Conservation (phyloP, 1,284 basidiomycete genomes). For the Cryptococcus wingfieldii region DNA sequence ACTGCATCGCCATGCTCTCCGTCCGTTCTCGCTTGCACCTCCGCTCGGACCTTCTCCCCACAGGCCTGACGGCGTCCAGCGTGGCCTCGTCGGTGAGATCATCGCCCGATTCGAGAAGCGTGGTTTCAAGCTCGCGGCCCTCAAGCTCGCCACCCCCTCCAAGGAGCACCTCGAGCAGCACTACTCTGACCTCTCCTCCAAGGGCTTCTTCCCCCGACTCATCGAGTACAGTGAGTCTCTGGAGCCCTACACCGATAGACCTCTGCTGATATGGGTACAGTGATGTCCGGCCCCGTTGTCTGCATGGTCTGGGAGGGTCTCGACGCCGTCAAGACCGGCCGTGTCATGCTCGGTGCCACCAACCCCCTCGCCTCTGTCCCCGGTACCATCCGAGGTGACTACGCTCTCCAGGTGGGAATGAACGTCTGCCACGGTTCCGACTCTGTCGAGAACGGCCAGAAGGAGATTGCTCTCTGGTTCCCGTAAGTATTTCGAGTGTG, state of each 20-base stretch:
- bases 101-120: slow-evolving; percentile 89
- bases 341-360: slow-evolving; percentile 91
- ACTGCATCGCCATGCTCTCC: not conserved
- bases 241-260: too few relatives aligned
- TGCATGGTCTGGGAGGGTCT: slow-evolving; percentile 97
- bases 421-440: slow-evolving; percentile 75
- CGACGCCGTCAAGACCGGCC: slow-evolving; percentile 93
- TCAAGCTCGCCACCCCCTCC: slow-evolving; percentile 76
- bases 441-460: slow-evolving; percentile 81
- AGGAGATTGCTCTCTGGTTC: slow-evolving; percentile 81
- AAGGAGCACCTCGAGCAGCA: slow-evolving; percentile 81
- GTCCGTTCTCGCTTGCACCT: slow-evolving; percentile 3
- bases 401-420: slow-evolving; percentile 77
- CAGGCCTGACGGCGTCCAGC: slow-evolving; percentile 95
- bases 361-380: slow-evolving; percentile 89
- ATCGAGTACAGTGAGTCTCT: slow-evolving; percentile 66
- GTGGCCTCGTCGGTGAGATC: slow-evolving; percentile 90
- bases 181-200: slow-evolving; percentile 86
- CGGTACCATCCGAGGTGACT: slow-evolving; percentile 87
- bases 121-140: slow-evolving; percentile 79
- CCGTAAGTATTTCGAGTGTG: slow-evolving; percentile 27
- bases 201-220: slow-evolving; percentile 87
- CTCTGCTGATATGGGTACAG: slow-evolving; percentile 5
- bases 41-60: not conserved
- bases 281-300: slow-evolving; percentile 92